These are phyloP conservation scores for Anthostomella pinea DNA, from an alignment of 2,329 filamentous ascomycete species.

Conservation along the genomic window DNA sequence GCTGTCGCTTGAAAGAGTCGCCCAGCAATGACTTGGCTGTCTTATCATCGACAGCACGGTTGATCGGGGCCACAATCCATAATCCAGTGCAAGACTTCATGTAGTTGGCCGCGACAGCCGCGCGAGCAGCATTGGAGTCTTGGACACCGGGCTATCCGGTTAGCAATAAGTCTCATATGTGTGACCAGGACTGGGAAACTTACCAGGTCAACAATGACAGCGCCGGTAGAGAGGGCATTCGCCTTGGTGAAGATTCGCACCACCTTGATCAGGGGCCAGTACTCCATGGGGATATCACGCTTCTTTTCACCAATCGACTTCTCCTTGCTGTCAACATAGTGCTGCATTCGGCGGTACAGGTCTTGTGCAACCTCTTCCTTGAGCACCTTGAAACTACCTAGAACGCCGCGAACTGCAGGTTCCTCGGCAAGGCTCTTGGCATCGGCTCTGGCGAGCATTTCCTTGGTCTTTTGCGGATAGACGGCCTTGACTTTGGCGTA, in stretches of 20 bases:
- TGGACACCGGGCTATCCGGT: constrained; percentile 43
- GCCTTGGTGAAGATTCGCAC: constrained; percentile 40
- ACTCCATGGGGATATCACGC: constrained; percentile 19
- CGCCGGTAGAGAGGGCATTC: constrained; percentile 32
- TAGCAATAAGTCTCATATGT: too few relatives aligned
- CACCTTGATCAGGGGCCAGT: constrained; percentile 45
- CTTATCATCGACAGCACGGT: constrained; percentile 59
- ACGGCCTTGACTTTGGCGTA: constrained; percentile 29
- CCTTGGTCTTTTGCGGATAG: constrained; percentile 26
- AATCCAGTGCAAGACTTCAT: constrained; percentile 56
- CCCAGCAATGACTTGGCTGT: constrained; percentile 55
- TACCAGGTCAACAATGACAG: constrained; percentile 35
- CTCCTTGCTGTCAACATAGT: constrained; percentile 31
- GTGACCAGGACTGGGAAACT: constrained; percentile 4
- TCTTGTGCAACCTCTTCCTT: constrained; percentile 16
- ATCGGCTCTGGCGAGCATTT: constrained; percentile 23
- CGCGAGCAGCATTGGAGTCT: constrained; percentile 55
- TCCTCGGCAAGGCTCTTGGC: constrained; percentile 21
- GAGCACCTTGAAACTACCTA: constrained; percentile 24
- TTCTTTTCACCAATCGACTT: constrained; percentile 18
- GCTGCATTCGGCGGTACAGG: constrained; percentile 25
- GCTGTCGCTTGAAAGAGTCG: constrained; percentile 55
- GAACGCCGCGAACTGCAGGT: constrained; percentile 20
- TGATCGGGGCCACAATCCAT: constrained; percentile 63
- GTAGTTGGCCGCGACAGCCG: constrained; percentile 52